phyloP scores from a whole-genome alignment of 768 basidiomycete species.

The Lentinula sp. region DNA sequence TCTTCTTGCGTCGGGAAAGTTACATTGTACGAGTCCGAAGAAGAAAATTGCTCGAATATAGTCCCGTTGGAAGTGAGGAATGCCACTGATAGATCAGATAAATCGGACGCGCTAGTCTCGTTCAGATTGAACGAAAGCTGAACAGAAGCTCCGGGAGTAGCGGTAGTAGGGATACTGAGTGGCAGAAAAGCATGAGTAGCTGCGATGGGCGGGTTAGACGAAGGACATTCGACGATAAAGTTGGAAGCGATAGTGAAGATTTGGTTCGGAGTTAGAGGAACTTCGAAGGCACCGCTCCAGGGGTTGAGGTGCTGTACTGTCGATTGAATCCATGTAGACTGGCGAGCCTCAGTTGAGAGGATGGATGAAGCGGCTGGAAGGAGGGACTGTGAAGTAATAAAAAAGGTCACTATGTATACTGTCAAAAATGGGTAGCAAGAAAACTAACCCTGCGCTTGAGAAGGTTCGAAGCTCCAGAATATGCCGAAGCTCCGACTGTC shows the following conservation, averaged over 20 bases:
- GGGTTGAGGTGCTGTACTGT: constrained; percentile 39
- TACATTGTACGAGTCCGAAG: constrained; percentile 5
- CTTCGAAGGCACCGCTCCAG: constrained; percentile 50
- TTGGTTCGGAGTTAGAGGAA: constrained; percentile 31
- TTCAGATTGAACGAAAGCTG: constrained; percentile 10
- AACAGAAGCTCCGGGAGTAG: constrained; percentile 20
- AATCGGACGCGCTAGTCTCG: neutral
- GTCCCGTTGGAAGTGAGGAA: constrained; percentile 24
- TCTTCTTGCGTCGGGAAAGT: constrained; percentile 15
- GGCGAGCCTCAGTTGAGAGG: constrained; percentile 53
- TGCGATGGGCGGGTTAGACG: constrained; percentile 40
- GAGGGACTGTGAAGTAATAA: constrained; percentile 16
- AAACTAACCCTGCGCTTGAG: constrained; percentile 31
- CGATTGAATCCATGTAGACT: constrained; percentile 54
- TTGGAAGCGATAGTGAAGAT: constrained; percentile 38
- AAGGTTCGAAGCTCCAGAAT: constrained; percentile 38
- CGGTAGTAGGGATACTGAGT: constrained; percentile 23
- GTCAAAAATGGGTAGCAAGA: constrained; percentile 17
- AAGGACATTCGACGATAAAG: constrained; percentile 45
- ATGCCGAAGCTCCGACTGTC: constrained; percentile 39
- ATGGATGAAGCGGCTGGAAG: constrained; percentile 41
- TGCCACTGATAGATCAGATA: constrained; percentile 23
- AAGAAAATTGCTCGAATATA: constrained; percentile 21
- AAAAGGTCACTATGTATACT: constrained; percentile 14
- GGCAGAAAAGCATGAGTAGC: constrained; percentile 39